phyloP scores from a whole-genome alignment of 2,329 filamentous ascomycete species.

The Fusarium annulatum region DNA sequence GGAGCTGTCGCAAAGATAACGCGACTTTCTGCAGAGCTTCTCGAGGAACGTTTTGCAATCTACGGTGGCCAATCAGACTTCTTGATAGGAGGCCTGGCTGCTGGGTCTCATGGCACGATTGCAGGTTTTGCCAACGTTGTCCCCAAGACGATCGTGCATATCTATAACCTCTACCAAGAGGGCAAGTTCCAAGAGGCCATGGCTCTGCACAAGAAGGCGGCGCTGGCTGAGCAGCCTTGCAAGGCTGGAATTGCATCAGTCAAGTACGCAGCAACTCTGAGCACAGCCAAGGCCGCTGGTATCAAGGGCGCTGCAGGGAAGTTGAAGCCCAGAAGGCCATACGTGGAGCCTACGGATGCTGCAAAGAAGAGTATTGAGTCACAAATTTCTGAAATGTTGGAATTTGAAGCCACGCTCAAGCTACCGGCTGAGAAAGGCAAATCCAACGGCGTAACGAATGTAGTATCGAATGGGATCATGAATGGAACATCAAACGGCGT shows the following conservation, averaged over 20 bases:
- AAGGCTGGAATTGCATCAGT: conserved; percentile 74
- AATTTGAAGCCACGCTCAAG: conserved; percentile 51
- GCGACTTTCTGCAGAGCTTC: conserved; percentile 64
- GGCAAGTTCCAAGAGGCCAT: conserved; percentile 70
- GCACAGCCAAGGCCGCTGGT: conserved; percentile 68
- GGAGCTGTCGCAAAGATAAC: conserved; percentile 78
- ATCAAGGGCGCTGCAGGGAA: conserved; percentile 68
- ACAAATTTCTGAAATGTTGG: conserved; percentile 54
- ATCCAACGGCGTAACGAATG: neutral
- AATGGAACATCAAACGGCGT: neutral
- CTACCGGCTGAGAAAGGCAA: neutral
- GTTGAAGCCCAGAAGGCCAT: conserved; percentile 70
- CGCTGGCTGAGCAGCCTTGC: conserved; percentile 72
- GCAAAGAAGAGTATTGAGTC: conserved; percentile 56
- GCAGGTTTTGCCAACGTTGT: conserved; percentile 73
- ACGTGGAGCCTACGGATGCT: conserved; percentile 59
- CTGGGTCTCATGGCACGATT: conserved; percentile 69
- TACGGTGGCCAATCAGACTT: conserved; percentile 82
- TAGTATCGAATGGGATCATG: neutral
- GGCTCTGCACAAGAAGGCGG: conserved; percentile 69
- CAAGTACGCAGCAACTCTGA: conserved; percentile 73
- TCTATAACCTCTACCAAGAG: conserved; percentile 70
- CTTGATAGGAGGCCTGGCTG: conserved; percentile 68
- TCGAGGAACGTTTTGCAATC: conserved; percentile 68
- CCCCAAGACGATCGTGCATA: conserved; percentile 65